A percentile compares a stretch with the other conserved stretches of the same genome.
Evolutionary conservation across 1,284 basidiomycete genomes (phyloP).

Genomic region (Lentinula novae-zelandiae): DNA sequence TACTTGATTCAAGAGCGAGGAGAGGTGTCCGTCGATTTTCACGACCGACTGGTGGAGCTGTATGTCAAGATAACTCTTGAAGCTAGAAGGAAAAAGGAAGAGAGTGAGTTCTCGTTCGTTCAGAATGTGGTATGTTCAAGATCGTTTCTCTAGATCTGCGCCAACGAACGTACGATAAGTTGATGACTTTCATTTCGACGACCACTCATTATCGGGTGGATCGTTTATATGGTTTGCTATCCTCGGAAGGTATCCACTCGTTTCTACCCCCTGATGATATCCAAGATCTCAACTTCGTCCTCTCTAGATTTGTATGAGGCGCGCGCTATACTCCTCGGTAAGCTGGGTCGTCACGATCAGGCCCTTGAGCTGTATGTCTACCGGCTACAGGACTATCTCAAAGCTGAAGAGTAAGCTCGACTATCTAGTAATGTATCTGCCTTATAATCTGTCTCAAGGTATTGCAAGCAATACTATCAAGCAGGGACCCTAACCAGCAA

Average conservation of each 20-base stretch:
- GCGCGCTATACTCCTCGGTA: slow-evolving; percentile 86
- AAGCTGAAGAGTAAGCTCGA: slow-evolving; percentile 78
- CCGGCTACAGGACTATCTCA: slow-evolving; percentile 72
- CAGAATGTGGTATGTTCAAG: not conserved
- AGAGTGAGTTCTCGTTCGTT: slow-evolving; percentile 36
- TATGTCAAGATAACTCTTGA: slow-evolving; percentile 68
- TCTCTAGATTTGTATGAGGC: slow-evolving; percentile 76
- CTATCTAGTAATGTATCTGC: not conserved
- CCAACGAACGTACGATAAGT: slow-evolving; percentile 56
- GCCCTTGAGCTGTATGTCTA: slow-evolving; percentile 94
- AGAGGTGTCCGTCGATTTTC: slow-evolving; percentile 68
- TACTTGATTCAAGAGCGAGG: slow-evolving; percentile 75
- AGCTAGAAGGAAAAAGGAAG: slow-evolving; percentile 51
- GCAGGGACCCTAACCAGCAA: slow-evolving; percentile 51
- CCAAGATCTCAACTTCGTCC: not conserved
- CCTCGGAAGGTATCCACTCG: slow-evolving; percentile 57
- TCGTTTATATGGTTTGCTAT: slow-evolving; percentile 73
- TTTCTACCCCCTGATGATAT: not conserved
- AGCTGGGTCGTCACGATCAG: slow-evolving; percentile 87
- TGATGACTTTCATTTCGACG: slow-evolving; percentile 74
- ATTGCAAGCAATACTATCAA: slow-evolving; percentile 80
- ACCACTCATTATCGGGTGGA: slow-evolving; percentile 77
- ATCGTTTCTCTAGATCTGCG: slow-evolving; percentile 32
- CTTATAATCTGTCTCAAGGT: slow-evolving; percentile 42
- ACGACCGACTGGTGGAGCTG: slow-evolving; percentile 85